Evolutionary conservation across 2,329 filamentous ascomycete species (phyloP).

Genomic region (Neonectria punicea): DNA sequence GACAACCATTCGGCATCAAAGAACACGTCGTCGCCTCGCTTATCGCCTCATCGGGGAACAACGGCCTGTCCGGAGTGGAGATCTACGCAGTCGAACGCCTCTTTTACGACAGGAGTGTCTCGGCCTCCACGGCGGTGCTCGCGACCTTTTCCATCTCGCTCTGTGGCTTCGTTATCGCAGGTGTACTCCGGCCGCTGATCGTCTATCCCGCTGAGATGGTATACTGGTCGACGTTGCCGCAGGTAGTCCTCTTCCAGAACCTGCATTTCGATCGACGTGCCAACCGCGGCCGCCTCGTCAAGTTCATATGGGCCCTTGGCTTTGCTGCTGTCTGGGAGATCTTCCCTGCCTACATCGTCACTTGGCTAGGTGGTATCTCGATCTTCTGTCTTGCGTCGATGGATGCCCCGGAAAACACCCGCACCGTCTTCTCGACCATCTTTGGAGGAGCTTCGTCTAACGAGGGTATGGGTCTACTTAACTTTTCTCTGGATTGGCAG

Average conservation of each 20-base stretch:
- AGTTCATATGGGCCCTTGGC: slow-evolving; percentile 44
- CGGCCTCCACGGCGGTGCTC: slow-evolving; percentile 41
- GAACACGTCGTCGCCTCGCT: slow-evolving; percentile 34
- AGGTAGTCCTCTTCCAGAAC: slow-evolving; percentile 48
- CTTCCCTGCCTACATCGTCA: slow-evolving; percentile 58
- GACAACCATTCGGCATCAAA: neutral
- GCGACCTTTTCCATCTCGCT: slow-evolving; percentile 44
- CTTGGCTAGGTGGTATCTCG: slow-evolving; percentile 52
- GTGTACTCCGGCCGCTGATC: slow-evolving; percentile 43
- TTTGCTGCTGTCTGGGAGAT: slow-evolving; percentile 57
- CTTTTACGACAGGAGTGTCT: slow-evolving; percentile 33
- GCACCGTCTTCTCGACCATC: slow-evolving; percentile 40
- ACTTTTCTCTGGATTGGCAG: slow-evolving; percentile 56
- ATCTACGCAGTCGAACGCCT: slow-evolving; percentile 34
- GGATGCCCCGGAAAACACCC: slow-evolving; percentile 43
- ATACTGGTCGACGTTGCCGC: slow-evolving; percentile 46
- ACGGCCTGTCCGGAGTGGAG: slow-evolving; percentile 32
- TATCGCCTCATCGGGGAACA: slow-evolving; percentile 33
- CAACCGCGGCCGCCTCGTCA: slow-evolving; percentile 43
- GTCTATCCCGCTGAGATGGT: slow-evolving; percentile 49
- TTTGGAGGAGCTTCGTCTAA: slow-evolving; percentile 55
- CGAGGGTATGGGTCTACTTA: slow-evolving; percentile 53
- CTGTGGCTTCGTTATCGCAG: slow-evolving; percentile 45
- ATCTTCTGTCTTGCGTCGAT: slow-evolving; percentile 60
- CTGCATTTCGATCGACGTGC: slow-evolving; percentile 45